A percentile compares a stretch with the other conserved stretches of the same genome.
These are phyloP conservation scores for Alternaria brassicicola DNA, from an alignment of 2,329 filamentous ascomycete species.

Conservation along the genomic window DNA sequence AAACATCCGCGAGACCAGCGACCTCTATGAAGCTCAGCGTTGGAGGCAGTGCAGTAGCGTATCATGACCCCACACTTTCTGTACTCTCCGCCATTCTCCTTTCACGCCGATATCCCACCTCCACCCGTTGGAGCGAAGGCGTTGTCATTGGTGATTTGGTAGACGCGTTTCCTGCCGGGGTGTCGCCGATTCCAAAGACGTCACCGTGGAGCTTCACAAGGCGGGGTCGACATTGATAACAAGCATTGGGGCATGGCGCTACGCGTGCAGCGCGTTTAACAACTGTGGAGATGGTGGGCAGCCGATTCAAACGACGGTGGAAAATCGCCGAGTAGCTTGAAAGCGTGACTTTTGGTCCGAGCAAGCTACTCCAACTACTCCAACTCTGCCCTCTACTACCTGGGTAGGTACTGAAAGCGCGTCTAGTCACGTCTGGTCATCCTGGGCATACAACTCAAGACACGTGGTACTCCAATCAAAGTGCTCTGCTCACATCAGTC, in stretches of 20 bases:
- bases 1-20: neutral
- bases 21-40: neutral
- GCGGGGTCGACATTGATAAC: constrained; percentile 21
- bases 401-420: neutral
- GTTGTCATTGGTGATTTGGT: constrained; percentile 12
- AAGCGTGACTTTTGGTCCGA: neutral
- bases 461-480: neutral
- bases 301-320: neutral
- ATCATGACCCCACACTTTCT: constrained; percentile 7
- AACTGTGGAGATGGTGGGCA: neutral
- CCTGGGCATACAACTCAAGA: neutral
- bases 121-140: constrained; percentile 7
- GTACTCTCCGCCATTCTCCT: constrained; percentile 6
- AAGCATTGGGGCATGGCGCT: constrained; percentile 18
- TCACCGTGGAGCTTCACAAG: constrained; percentile 16
- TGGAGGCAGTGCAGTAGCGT: neutral
- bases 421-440: neutral
- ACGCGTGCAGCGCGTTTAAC: constrained; percentile 10
- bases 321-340: neutral
- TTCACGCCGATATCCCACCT: neutral
- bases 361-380: constrained; percentile 1
- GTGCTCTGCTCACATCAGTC: neutral
- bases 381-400: neutral
- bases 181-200: constrained; percentile 15
- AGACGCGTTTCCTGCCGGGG: neutral